Base-by-base conservation (phyloP, 2,329 filamentous ascomycete genomes). In the Clonostachys rosea region DNA sequence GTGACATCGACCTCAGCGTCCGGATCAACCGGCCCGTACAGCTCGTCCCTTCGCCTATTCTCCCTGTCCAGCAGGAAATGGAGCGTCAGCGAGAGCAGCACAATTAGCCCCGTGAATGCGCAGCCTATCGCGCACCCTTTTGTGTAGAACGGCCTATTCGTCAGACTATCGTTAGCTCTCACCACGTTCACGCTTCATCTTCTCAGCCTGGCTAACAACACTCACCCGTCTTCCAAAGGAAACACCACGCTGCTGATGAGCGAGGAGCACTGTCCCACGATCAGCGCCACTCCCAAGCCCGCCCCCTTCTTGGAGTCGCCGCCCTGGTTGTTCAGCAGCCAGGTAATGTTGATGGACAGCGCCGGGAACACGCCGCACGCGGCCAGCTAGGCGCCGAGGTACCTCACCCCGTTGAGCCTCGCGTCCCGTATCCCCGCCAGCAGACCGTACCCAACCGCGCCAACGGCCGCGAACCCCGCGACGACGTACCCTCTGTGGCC, bases 331-430 rank as follows among this genome's bases (percentile, higher is more conserved):
- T 64, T 61, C 5, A 60, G 43, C 6, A 62, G 40, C 61, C 61
- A 64, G 7, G 61, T 60, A 33, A 64, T 52, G 42, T 59, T 63
- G 39, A 62, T 54, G 34, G 50, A 50, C 7, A 64, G 41, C 5
- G 51, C 49, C 5, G 62, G 61, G 40, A 65, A 67, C 2, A 63
- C 53, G 2, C 65, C 65, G n/a, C 55, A 52, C 1, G 55, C 53
- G 0, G 67, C 68, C 20, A 71, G 55, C 52, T 58, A 71, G 0
- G 68, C 54, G 2, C 61, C 69, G 0, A 60, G 50, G 52, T 72
- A 72, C 6, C 69, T 57, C 5, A 56, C 56, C 2, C 56, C 60
- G 2, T 56, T 58, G 24, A 51, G 54, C 30, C 16, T n/a, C 42
- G 6, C 9, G 41, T 52, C 49, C 55, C 43, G 56, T 17, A 61